Evolutionary conservation across 2,329 filamentous ascomycete genomes (phyloP), one percentile per base, ranked within the genome.

Genomic region (Aspergillus alliaceus): DNA sequence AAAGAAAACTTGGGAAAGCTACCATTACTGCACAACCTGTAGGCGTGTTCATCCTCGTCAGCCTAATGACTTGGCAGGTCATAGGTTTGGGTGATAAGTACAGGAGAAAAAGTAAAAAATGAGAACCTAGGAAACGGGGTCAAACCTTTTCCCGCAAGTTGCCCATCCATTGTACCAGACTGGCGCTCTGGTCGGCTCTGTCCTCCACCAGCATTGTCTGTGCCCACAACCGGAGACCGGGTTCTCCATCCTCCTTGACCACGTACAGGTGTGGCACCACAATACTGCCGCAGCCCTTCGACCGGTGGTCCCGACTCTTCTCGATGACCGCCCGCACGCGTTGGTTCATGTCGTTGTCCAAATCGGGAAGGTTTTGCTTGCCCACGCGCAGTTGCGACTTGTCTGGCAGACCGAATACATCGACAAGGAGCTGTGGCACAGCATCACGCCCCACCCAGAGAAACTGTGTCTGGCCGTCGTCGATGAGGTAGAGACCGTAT

Each of bases 331-430:
- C 90, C 51, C 95, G 86, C 34, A 99, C 89, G 25, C 93, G 86
- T 80, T 98, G 93, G 76, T 92, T 98, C 82, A 98, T 97, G 74
- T 99, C 95, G 66, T 91, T 93, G 66, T 98, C 95, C 37, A 98
- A 79, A 65, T 96, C 88, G 0, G 93, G 92, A 62, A 99, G 76
- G 4, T 87, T 86, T 24, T 88, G 88, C 83, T 99, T 99, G 74
- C 95, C 95, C 61, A 97, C 91, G 64, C 91, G 92, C 59, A 99
- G 80, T 70, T 91, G 89, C 37, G 86, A 87, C 70, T 90, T 87
- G 75, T 97, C 93, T 46, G 88, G 82, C 11, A 95, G 83, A 24
- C 92, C 93, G 72, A 99, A 99, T 6, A 98, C 93, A 68, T 99
- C 95, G 52, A 84, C 77, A 39, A 98, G 81, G 31, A 99, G 83